Base-by-base conservation (phyloP, 371 early-diverging fungal species). In the Mortierella sp. region DNA sequence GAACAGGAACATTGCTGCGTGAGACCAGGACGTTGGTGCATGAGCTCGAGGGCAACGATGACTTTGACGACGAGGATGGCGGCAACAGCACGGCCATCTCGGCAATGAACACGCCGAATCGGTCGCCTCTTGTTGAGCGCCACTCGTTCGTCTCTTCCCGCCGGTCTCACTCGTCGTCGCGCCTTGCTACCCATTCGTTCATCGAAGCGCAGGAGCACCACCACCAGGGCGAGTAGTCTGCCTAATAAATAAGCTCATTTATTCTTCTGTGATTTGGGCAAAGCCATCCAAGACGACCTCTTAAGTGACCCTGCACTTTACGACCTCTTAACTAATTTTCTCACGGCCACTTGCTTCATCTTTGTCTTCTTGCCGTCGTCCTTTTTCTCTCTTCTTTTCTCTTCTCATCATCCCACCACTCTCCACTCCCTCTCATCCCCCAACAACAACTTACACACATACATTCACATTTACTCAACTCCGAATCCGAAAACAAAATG, bases 41-140 rank as follows among this genome's bases (percentile, higher is more conserved):
- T 24, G 83, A 77, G 55, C 76, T 79, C 43, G 79, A 83, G 53
- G 71, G 79, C 37, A 31, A 11, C 44, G 71, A 76, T 40, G 67
- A 64, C 31, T 5, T 57, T 26, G 70, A 64, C 16, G 64, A 74
- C 5, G 40, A 74, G 13, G 55, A 67, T 0, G 28, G 54, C 31
- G 54, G 61, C 4, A 28, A 11, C 16, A 9, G 37, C 54, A 21
- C 54, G 57, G 71, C 53, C 31, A 19, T 34, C 11, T 71, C 77
- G 4, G 55, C 71, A 19, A n/a, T 72, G 31, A 53, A 61, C 10
- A 79, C 83, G 0, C 83, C 79, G 1, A 69, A 61, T 31, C 28
- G 64, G 8, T 82, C 82, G 21, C 79, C 79, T 0, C 54, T 67
- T 21, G 24, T 55, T 19, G 78, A 82, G 24, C 61, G 78, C 16